Conservation (phyloP, 495 filamentous ascomycete genomes). For the Lasiosphaeria hispida region DNA sequence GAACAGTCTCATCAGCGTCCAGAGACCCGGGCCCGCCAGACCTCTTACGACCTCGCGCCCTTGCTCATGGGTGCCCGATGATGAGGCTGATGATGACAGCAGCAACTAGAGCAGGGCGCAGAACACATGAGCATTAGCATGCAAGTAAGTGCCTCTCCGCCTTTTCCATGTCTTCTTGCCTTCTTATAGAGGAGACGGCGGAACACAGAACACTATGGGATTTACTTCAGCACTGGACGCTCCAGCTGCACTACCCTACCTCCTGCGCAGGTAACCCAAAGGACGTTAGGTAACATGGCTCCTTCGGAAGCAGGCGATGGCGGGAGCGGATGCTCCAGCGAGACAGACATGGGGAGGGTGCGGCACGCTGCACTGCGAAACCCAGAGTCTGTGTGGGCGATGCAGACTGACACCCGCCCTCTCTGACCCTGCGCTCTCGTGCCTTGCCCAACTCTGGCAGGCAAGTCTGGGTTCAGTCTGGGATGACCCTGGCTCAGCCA, state of each 20-base stretch:
- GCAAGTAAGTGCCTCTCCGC: background rate
- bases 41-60: background rate
- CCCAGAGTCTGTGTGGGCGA: no score
- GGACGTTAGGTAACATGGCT: no score
- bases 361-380: no score
- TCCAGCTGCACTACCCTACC: no score
- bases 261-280: no score
- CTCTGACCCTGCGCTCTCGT: background rate
- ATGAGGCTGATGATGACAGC: constrained; percentile 4
- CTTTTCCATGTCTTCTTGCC: background rate
- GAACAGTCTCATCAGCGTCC: background rate
- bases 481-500: constrained; percentile 18
- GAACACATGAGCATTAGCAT: background rate
- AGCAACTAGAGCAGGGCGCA: background rate
- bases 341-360: no score
- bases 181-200: no score
- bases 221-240: no score
- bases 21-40: background rate
- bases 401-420: no score
- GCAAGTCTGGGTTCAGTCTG: constrained; percentile 10
- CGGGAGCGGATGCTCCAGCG: no score
- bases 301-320: no score
- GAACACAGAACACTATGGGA: no score
- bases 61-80: constrained; percentile 8
- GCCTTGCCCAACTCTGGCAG: constrained; percentile 9